These are phyloP conservation scores for Backusella tarrabulga DNA, from an alignment of 192 early-diverging fungal species.

Conservation along the genomic window DNA sequence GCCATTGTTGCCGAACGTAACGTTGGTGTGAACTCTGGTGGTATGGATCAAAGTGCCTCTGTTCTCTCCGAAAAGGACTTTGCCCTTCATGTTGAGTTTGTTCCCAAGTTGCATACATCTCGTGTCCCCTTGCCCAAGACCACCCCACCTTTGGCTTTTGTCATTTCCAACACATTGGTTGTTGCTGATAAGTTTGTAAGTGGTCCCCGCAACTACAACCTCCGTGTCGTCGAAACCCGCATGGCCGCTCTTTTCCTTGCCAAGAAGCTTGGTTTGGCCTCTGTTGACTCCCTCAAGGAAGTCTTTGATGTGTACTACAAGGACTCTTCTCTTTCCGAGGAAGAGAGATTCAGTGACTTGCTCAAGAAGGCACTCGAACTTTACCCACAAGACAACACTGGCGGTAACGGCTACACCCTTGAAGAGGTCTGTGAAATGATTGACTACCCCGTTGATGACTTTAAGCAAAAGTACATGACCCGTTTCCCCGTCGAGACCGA, in stretches of 20 bases:
- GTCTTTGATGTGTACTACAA: slow-evolving; percentile 48
- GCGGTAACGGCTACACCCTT: slow-evolving; percentile 37
- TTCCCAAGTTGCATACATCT: slow-evolving; percentile 60
- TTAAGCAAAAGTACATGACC: slow-evolving; percentile 37
- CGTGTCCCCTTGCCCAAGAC: slow-evolving; percentile 65
- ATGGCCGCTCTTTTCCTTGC: slow-evolving; percentile 70
- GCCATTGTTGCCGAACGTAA: slow-evolving; percentile 82
- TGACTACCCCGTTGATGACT: slow-evolving; percentile 26
- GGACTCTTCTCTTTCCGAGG: slow-evolving; percentile 18
- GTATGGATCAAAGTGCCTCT: slow-evolving; percentile 90
- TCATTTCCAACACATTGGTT: slow-evolving; percentile 87
- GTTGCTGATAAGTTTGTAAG: slow-evolving; percentile 84
- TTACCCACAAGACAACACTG: slow-evolving; percentile 32
- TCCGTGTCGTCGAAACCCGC: slow-evolving; percentile 91
- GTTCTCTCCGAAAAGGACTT: slow-evolving; percentile 70
- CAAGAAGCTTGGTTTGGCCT: slow-evolving; percentile 41
- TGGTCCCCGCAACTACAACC: slow-evolving; percentile 86
- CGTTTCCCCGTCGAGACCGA: slow-evolving; percentile 48
- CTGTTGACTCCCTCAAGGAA: slow-evolving; percentile 39
- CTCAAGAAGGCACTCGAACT: slow-evolving; percentile 25
- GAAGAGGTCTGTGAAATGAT: slow-evolving; percentile 39
- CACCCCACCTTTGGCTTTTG: slow-evolving; percentile 61
- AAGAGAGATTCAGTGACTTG: slow-evolving; percentile 29
- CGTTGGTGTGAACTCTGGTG: slow-evolving; percentile 71
- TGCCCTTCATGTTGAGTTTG: slow-evolving; percentile 79